Evolutionary conservation across 148 eudicot species (phyloP).

Genomic region (Salicornia ramosissima): DNA sequence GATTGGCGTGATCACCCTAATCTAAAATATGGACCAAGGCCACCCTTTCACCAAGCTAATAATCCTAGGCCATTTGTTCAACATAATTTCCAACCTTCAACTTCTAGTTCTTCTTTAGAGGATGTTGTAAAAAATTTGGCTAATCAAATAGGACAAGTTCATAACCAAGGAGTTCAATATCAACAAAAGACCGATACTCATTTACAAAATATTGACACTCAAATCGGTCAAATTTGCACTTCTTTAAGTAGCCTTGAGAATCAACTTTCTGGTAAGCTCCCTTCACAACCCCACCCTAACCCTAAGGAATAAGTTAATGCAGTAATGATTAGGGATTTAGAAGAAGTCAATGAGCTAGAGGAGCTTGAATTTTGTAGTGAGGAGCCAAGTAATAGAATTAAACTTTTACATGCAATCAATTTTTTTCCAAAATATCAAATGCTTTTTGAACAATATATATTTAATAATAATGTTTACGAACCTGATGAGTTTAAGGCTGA

Average conservation of each 20-base stretch:
- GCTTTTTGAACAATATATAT: no score
- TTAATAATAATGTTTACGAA: no score
- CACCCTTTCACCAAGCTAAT: no score
- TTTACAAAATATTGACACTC: constrained; percentile 6
- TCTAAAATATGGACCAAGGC: no score
- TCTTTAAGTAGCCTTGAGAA: constrained; percentile 3
- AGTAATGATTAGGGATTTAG: background rate
- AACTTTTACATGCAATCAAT: no score
- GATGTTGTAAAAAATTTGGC: constrained; percentile 7
- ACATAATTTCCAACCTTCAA: background rate
- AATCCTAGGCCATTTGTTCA: background rate
- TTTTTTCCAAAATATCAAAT: no score
- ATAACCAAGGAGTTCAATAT: background rate
- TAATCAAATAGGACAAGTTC: constrained; percentile 5
- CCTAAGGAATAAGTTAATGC: background rate
- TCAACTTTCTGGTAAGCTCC: constrained; percentile 11
- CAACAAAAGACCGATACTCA: constrained; percentile 12
- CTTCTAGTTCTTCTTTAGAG: background rate
- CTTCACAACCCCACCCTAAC: constrained; percentile 6
- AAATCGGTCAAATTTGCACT: constrained; percentile 14
- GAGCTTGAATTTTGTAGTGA: no score
- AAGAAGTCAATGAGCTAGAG: no score
- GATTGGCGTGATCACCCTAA: constrained; percentile 14
- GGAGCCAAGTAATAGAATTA: no score
- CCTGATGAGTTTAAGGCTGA: no score